Evolutionary conservation across 2,329 filamentous ascomycete species (phyloP).

Genomic region (Curvularia eragrostidis): DNA sequence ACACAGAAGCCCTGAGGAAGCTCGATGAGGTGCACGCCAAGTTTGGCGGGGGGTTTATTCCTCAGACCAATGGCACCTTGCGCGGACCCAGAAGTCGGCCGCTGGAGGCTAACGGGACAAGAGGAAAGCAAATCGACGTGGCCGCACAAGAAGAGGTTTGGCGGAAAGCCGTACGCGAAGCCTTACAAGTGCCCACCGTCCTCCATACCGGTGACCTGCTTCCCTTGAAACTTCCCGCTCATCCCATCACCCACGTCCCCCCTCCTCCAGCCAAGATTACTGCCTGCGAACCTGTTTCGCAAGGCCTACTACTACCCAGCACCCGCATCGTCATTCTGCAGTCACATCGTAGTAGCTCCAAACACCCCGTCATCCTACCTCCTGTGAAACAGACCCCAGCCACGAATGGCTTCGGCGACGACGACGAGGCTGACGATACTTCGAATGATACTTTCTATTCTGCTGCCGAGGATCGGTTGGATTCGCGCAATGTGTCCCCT

Average conservation of each 20-base stretch:
- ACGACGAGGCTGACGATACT: conserved; percentile 83
- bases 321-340: conserved; percentile 85
- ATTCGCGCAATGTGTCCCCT: conserved; percentile 49
- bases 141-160: conserved; percentile 45
- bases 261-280: conserved; percentile 86
- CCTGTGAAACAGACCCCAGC: conserved; percentile 56
- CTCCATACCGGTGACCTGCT: conserved; percentile 86
- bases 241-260: conserved; percentile 85
- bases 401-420: conserved; percentile 65
- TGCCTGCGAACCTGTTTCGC: conserved; percentile 92
- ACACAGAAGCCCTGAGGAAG: conserved; percentile 78
- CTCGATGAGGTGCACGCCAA: conserved; percentile 83
- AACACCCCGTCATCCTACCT: conserved; percentile 53
- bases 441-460: conserved; percentile 93
- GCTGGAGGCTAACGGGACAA: conserved; percentile 49
- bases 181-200: conserved; percentile 73
- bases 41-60: conserved; percentile 71
- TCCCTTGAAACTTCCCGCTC: conserved; percentile 75
- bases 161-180: conserved; percentile 67
- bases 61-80: conserved; percentile 42
- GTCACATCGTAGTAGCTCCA: conserved; percentile 61
- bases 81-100: conserved; percentile 40
- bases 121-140: conserved; percentile 29
- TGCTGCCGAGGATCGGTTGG: conserved; percentile 74
- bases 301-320: conserved; percentile 76